Evolutionary conservation across 228 moss, liverwort and hornwort genomes (phyloP).

Genomic region (Sphagnum magellanicum): DNA sequence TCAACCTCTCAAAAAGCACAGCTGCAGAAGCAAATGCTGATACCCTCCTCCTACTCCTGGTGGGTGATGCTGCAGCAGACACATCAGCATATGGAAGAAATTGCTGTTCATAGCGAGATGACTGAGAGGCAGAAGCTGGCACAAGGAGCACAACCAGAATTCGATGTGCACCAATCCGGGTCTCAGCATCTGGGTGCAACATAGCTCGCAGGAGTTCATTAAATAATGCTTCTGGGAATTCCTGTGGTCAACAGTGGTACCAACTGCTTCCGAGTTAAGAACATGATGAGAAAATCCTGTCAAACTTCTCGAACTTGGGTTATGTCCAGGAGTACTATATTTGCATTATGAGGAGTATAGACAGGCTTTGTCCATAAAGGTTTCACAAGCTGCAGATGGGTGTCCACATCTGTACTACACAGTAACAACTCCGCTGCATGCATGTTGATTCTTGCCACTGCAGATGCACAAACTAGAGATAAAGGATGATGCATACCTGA

Average conservation of each 20-base stretch:
- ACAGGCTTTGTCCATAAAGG: no score
- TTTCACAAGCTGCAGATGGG: no score
- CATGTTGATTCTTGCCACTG: background rate
- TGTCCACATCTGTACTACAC: no score
- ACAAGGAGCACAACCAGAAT: constrained; percentile 78
- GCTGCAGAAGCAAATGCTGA: constrained; percentile 83
- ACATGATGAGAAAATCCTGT: no score
- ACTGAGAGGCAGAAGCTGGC: constrained; percentile 50
- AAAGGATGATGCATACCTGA: constrained; percentile 39
- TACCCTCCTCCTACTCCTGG: constrained; percentile 39
- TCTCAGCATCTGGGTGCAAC: constrained; percentile 80
- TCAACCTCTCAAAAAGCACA: constrained; percentile 72
- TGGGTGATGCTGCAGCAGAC: constrained; percentile 24
- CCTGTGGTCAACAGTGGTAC: constrained; percentile 22
- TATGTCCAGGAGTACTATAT: no score
- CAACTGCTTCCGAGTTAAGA: no score
- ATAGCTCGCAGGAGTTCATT: constrained; percentile 84
- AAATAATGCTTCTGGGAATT: constrained; percentile 79
- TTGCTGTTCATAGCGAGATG: constrained; percentile 42
- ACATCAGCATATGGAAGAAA: constrained; percentile 43
- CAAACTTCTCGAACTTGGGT: no score
- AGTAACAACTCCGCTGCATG: background rate
- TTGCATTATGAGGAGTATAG: no score
- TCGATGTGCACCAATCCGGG: constrained; percentile 71
- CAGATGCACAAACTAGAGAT: background rate